Percentiles rank a stretch among this genome's conserved stretches.
These are phyloP conservation scores for Arthroderma sp. DNA, from an alignment of 2,329 filamentous ascomycete species.

Conservation along the genomic window DNA sequence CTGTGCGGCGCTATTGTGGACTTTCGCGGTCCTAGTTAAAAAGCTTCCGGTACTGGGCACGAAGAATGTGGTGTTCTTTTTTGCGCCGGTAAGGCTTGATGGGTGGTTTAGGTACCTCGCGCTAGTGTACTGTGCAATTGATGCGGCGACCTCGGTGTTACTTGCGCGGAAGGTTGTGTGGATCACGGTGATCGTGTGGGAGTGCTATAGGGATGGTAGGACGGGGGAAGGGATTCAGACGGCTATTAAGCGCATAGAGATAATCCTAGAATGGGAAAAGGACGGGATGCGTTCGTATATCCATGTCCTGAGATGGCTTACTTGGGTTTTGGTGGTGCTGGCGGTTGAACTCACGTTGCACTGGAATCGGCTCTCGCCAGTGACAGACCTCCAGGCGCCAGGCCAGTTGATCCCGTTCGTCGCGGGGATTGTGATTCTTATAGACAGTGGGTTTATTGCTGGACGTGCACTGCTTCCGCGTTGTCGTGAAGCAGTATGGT, in stretches of 20 bases:
- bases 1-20: background rate
- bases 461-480: background rate
- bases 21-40: background rate
- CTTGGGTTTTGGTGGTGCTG: background rate
- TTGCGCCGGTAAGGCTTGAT: background rate
- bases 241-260: background rate
- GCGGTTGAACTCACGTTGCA: background rate
- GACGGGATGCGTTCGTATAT: background rate
- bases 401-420: slow-evolving; percentile 3
- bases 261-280: background rate
- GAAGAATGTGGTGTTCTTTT: slow-evolving; percentile 1
- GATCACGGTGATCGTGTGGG: background rate
- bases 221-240: background rate
- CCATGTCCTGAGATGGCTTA: background rate
- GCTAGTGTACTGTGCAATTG: background rate
- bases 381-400: background rate
- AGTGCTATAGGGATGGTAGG: background rate
- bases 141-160: background rate
- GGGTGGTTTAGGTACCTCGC: background rate
- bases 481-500: background rate
- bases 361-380: background rate
- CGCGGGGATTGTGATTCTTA: background rate
- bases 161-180: background rate
- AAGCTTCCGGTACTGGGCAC: background rate
- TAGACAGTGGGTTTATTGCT: background rate